Base-by-base conservation (phyloP, 306 rosid genomes). In the Dalbergia cultrata region DNA sequence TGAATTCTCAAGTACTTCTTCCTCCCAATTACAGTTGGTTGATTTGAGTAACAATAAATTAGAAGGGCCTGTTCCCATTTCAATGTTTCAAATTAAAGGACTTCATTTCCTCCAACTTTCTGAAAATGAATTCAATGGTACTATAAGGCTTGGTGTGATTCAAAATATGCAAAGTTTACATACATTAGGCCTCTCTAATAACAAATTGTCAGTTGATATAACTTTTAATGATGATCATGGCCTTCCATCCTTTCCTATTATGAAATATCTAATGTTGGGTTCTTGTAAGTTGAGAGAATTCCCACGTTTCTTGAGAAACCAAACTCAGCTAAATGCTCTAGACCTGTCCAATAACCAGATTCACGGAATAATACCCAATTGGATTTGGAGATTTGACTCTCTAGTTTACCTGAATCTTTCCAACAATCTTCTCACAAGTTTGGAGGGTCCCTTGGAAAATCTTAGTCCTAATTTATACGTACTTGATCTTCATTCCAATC, bases 341-440 rank as follows among this genome's bases (percentile, higher is more conserved):
- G 93, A 90, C 83, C 80, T 90, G 19, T 81, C 94, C 0, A 0
- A 3, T 9, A 92, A 92, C 54, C 76, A 85, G 1, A 87, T 92
- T 53, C 11, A 6, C 0, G 92, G 91, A 6, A 10, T 19, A 31
- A 37, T 89, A 50, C 95, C 97, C n/a, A 80, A 31, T 4, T 89
- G 92, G 97, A 80, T 92, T 6, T 90, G 92, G 95, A 65, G 9
- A 59, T 35, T 83, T 49, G 75, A 61, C 0, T 35, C 2, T 50
- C 31, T 88, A 52, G 0, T 0, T 5, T 13, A 37, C 5, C 34
- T 90, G 13, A 92, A 89, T 86, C 85, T 92, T 62, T 92, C 97
- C 18, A 33, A n/a, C 61, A 92, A 90, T 58, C 19, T 70, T 0
- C 45, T 92, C 8, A 70, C 13, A 5, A 21, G 50, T 52, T 31